Percentiles rank a stretch among this genome's conserved stretches.
Conservation (phyloP, 768 basidiomycete genomes). For the Sporobolomyces roseus region DNA sequence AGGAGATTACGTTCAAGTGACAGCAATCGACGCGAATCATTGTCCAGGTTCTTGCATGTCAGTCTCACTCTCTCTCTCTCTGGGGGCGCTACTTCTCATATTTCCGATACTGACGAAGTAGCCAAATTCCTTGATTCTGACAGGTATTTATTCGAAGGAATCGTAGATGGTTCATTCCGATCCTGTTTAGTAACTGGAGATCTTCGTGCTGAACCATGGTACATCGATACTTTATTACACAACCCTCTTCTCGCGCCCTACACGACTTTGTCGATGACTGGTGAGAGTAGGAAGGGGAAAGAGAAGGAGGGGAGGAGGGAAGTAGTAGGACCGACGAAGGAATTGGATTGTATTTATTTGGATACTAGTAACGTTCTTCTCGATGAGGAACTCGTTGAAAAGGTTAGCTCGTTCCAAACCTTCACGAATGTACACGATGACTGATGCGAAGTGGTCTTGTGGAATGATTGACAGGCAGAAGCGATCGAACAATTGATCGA, state of each 20-base stretch:
- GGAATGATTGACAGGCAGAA: slow-evolving; percentile 56
- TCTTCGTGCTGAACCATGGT: slow-evolving; percentile 79
- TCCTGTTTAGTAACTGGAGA: slow-evolving; percentile 90
- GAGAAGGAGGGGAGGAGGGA: neutral
- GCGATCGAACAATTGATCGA: slow-evolving; percentile 66
- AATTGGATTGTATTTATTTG: slow-evolving; percentile 59
- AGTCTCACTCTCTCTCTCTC: slow-evolving; percentile 1
- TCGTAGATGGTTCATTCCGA: slow-evolving; percentile 65
- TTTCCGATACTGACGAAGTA: too few species aligned
- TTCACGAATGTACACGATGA: neutral
- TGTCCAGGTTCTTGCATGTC: slow-evolving; percentile 93
- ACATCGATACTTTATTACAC: slow-evolving; percentile 62
- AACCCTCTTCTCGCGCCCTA: slow-evolving; percentile 70
- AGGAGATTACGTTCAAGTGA: slow-evolving; percentile 64
- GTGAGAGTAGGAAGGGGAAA: neutral
- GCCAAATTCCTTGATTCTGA: too few species aligned
- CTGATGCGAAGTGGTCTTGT: neutral
- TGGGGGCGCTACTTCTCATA: neutral
- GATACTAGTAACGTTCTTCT: slow-evolving; percentile 71
- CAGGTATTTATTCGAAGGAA: slow-evolving; percentile 60
- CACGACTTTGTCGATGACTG: too few species aligned
- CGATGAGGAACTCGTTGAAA: slow-evolving; percentile 57
- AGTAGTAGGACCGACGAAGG: neutral
- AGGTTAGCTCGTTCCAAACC: slow-evolving; percentile 52
- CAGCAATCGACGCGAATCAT: slow-evolving; percentile 85